Evolutionary conservation across 768 basidiomycete genomes (phyloP), one percentile per base, ranked within the genome.

Genomic region (Rossbeevera mucosa): DNA sequence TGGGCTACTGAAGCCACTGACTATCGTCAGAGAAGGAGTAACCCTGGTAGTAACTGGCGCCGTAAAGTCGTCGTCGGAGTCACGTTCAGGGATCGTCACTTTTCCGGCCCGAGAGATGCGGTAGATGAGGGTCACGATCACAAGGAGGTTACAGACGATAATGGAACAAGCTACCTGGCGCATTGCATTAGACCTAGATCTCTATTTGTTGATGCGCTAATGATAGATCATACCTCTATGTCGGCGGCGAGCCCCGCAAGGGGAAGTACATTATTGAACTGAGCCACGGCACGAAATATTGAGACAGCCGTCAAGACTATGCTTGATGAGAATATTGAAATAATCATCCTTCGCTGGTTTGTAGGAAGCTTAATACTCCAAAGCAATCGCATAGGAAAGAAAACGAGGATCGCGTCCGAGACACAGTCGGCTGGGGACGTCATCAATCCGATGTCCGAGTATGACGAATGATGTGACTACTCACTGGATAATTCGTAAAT

Each of bases 71-170:
- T 42, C 47, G 11, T 51, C 47, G 22, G 30, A 25, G n/a, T 51
- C 55, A 12, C 42, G 13, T 25, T 44, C 61, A 30, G 28, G 3
- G 7, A 6, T 11, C 7, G 42, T 29, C 5, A 43, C 8, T 43
- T 43, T 26, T 12, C 16, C 18, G 5, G 41, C 28, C 20, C 38
- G 56, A 33, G 41, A 44, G 33, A 56, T 42, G 13, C 52, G 54
- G 45, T 66, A 58, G 20, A 55, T 4, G 29, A 51, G 47, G 4
- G 57, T 64, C 29, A 43, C 54, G 22, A 58, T 43, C 26, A 64
- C 60, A 8, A 64, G 57, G 3, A 64, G 28, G 33, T 59, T 63
- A 13, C 57, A 64, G 25, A 43, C 55, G 51, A 66, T 56, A 25
- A 33, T 50, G 8, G 52, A 53, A 26, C 42, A 48, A 13, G 52